These are phyloP conservation scores for Clavispora fructus DNA, from an alignment of 805 yeast genomes.

Conservation along the genomic window DNA sequence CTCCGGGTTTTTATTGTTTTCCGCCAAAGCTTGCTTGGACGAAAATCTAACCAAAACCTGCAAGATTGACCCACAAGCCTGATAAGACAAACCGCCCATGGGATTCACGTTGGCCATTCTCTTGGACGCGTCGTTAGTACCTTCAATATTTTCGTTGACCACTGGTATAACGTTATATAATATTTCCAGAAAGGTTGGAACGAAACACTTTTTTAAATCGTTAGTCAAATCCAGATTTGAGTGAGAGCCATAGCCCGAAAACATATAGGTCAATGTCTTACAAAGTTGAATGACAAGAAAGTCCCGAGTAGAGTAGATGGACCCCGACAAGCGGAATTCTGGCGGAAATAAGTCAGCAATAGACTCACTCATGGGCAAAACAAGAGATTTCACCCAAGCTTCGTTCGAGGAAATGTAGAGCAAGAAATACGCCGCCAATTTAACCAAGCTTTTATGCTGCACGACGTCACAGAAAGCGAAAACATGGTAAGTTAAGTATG, in stretches of 20 bases:
- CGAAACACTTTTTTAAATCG: conserved; percentile 25
- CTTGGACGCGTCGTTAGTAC: conserved; percentile 16
- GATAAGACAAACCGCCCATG: conserved; percentile 45
- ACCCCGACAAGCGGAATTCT: conserved; percentile 39
- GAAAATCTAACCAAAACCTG: conserved; percentile 40
- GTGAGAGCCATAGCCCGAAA: conserved; percentile 6
- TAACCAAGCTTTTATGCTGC: conserved; percentile 37
- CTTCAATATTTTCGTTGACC: conserved; percentile 12
- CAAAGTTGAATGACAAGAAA: conserved; percentile 53
- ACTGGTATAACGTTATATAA: conserved; percentile 55
- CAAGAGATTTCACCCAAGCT: conserved; percentile 31
- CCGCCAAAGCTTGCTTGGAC: conserved; percentile 27
- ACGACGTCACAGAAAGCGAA: conserved; percentile 40
- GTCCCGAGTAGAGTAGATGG: conserved; percentile 55
- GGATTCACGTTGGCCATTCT: conserved; percentile 29
- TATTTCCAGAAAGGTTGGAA: conserved; percentile 52
- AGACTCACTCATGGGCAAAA: conserved; percentile 40
- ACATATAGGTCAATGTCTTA: not conserved
- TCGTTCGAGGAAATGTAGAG: conserved; percentile 45
- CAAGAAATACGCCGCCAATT: conserved; percentile 48
- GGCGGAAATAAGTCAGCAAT: conserved; percentile 51
- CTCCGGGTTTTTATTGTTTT: conserved; percentile 45
- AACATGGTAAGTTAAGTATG: conserved; percentile 54
- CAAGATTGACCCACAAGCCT: conserved; percentile 42
- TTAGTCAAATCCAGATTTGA: not conserved